Evolutionary conservation across 768 basidiomycete species (phyloP).

Genomic region (Pisolithus tinctorius): DNA sequence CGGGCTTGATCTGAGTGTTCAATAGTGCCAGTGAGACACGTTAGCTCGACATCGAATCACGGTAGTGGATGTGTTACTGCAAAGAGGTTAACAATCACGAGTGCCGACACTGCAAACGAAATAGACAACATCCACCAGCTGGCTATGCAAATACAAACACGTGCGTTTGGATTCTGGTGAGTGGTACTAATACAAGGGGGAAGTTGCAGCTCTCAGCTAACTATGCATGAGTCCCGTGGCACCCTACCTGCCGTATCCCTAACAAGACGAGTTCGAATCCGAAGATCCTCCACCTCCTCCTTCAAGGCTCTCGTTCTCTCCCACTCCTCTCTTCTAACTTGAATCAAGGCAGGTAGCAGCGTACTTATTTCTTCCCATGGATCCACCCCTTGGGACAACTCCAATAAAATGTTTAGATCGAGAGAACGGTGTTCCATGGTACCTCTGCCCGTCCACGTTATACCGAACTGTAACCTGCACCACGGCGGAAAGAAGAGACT

Average conservation of each 20-base stretch:
- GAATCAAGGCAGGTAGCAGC: constrained; percentile 38
- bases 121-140: no score
- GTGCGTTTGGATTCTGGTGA: neutral
- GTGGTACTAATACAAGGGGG: no score
- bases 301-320: constrained; percentile 31
- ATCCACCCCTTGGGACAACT: constrained; percentile 18
- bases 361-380: constrained; percentile 38
- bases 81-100: no score
- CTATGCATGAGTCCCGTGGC: constrained; percentile 23
- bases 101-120: no score
- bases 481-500: constrained; percentile 42
- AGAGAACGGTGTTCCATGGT: constrained; percentile 9
- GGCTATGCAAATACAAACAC: no score
- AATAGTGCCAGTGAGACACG: no score
- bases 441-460: constrained; percentile 38
- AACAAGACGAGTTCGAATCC: constrained; percentile 38
- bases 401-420: neutral
- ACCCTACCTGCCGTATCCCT: constrained; percentile 26
- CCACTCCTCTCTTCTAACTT: constrained; percentile 39
- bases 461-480: constrained; percentile 38
- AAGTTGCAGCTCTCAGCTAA: constrained; percentile 13
- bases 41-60: no score
- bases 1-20: no score
- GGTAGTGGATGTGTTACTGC: no score
- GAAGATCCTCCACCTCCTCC: constrained; percentile 45